Evolutionary conservation across 345 rosid species (phyloP).

Genomic region (Arabidopsis thaliana): TAIR10.1 NC_003070.9:6107001-6107500

Average conservation of each 20-base stretch:
- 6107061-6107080: constrained; percentile 61
- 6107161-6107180: constrained; percentile 48
- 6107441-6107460: constrained; percentile 67
- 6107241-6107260: constrained; percentile 49
- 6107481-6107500: constrained; percentile 59
- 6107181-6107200: constrained; percentile 50
- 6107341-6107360: constrained; percentile 62
- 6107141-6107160: constrained; percentile 60
- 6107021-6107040: constrained; percentile 50
- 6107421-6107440: constrained; percentile 63
- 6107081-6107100: constrained; percentile 47
- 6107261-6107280: constrained; percentile 56
- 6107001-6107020: constrained; percentile 57
- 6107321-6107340: constrained; percentile 41
- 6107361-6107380: constrained; percentile 55
- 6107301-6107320: constrained; percentile 64
- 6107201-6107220: constrained; percentile 61
- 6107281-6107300: constrained; percentile 64
- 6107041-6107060: constrained; percentile 62
- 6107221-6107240: constrained; percentile 66
- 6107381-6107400: constrained; percentile 51
- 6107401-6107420: constrained; percentile 63
- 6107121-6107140: constrained; percentile 59
- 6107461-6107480: constrained; percentile 48
- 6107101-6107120: constrained; percentile 47